A percentile compares a stretch with the other conserved stretches of the same genome.
Conservation (phyloP, 2,329 filamentous ascomycete species). For the Cladophialophora exuberans region DNA sequence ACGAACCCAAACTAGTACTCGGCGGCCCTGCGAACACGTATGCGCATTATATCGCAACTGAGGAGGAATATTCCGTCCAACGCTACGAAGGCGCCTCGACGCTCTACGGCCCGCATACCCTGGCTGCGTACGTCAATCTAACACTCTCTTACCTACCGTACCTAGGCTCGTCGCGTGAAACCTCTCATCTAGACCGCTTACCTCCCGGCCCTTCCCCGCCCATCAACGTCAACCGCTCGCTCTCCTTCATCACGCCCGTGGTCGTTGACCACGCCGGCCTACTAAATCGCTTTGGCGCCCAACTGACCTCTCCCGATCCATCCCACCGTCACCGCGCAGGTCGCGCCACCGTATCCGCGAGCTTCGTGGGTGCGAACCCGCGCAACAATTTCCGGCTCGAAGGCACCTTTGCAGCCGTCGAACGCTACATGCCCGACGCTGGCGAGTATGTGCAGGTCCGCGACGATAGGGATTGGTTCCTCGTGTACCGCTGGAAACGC, state of each 20-base stretch:
- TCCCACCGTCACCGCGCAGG: constrained; percentile 62
- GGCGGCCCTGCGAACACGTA: constrained; percentile 92
- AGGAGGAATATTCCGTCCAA: constrained; percentile 80
- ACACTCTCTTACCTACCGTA: constrained; percentile 73
- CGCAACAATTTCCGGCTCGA: constrained; percentile 83
- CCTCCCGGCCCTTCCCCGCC: constrained; percentile 68
- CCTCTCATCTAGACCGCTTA: constrained; percentile 47
- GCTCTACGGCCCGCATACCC: constrained; percentile 78
- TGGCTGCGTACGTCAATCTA: constrained; percentile 85
- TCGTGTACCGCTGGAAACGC: constrained; percentile 79
- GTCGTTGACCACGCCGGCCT: constrained; percentile 70
- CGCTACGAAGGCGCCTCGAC: constrained; percentile 96
- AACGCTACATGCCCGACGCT: constrained; percentile 57
- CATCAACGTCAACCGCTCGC: constrained; percentile 73
- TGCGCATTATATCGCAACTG: constrained; percentile 77
- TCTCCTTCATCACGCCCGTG: constrained; percentile 80
- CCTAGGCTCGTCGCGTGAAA: constrained; percentile 48
- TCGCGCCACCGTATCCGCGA: constrained; percentile 63
- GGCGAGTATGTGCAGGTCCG: constrained; percentile 67
- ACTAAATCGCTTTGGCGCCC: constrained; percentile 71
- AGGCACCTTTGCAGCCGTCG: constrained; percentile 75
- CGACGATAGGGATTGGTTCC: constrained; percentile 79
- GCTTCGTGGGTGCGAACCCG: constrained; percentile 86
- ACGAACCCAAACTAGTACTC: constrained; percentile 73
- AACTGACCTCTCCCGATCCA: constrained; percentile 59